Conservation (phyloP, 768 basidiomycete species). For the Boletus huronensis region DNA sequence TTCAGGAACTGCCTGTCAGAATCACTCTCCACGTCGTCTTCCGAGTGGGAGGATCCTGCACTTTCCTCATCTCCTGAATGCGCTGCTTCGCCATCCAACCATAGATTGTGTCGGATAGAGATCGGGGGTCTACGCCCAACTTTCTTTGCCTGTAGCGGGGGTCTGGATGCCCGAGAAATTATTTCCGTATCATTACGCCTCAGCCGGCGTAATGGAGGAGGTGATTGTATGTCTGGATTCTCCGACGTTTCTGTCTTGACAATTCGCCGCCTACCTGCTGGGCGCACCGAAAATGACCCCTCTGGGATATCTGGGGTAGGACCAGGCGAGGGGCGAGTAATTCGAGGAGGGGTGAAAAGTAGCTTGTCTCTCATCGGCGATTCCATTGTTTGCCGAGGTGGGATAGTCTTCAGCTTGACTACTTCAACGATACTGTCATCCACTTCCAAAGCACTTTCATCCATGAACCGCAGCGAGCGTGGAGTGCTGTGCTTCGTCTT, state of each 20-base stretch:
- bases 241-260: slow-evolving; percentile 9
- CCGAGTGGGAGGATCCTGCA: slow-evolving; percentile 55
- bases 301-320: slow-evolving; percentile 32
- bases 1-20: slow-evolving; percentile 66
- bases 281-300: slow-evolving; percentile 46
- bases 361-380: slow-evolving; percentile 27
- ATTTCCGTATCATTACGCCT: slow-evolving; percentile 30
- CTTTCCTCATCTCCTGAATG: slow-evolving; percentile 83
- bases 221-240: slow-evolving; percentile 27
- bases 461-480: slow-evolving; percentile 2
- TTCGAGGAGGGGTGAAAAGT: slow-evolving; percentile 32
- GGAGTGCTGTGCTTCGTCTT: slow-evolving; percentile 5
- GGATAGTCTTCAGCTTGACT: slow-evolving; percentile 18
- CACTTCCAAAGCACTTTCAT: slow-evolving; percentile 20
- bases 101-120: slow-evolving; percentile 39
- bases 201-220: slow-evolving; percentile 30
- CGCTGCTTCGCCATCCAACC: slow-evolving; percentile 66
- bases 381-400: slow-evolving; percentile 6
- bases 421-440: slow-evolving; percentile 15
- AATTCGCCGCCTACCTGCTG: slow-evolving; percentile 31
- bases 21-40: slow-evolving; percentile 55
- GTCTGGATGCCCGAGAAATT: slow-evolving; percentile 15
- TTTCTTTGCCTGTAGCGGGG: slow-evolving; percentile 24
- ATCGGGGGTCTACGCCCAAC: slow-evolving; percentile 22
- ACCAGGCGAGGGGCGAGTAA: slow-evolving; percentile 19